Evolutionary conservation across 805 yeast genomes (phyloP).

Genomic region (Isabelozyma heimii): DNA sequence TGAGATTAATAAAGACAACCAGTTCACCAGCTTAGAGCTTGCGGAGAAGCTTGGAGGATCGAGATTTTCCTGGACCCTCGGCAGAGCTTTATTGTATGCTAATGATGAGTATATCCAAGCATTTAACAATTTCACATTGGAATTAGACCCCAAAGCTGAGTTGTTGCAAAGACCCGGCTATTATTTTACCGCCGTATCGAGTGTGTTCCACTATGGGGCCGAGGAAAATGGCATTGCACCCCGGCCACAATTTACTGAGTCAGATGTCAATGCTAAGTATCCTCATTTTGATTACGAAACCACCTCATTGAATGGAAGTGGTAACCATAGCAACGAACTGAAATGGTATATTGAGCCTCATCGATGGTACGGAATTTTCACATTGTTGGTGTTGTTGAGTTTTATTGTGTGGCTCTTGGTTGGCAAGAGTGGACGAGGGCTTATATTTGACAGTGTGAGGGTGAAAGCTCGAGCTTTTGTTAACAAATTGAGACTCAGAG

Average conservation of each 20-base stretch:
- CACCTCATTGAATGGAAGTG: conserved; percentile 14
- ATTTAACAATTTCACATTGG: conserved; percentile 28
- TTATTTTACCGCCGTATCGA: conserved; percentile 46
- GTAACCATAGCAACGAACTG: conserved; percentile 25
- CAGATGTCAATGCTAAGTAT: conserved; percentile 12
- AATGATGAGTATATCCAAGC: conserved; percentile 50
- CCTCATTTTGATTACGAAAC: conserved; percentile 30
- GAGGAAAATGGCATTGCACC: conserved; percentile 39
- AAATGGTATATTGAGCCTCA: conserved; percentile 45
- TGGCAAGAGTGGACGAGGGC: conserved; percentile 23
- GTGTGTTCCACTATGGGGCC: conserved; percentile 50
- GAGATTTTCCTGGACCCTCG: conserved; percentile 55
- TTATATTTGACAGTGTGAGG: conserved; percentile 7
- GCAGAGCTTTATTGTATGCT: conserved; percentile 62
- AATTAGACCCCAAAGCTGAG: conserved; percentile 11
- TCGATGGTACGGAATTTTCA: conserved; percentile 36
- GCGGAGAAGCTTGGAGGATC: conserved; percentile 42
- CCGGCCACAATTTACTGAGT: conserved; percentile 42
- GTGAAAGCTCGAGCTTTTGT: neutral
- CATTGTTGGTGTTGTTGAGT: conserved; percentile 22
- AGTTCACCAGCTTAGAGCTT: conserved; percentile 39
- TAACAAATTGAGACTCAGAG: neutral
- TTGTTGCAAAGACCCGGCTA: conserved; percentile 41
- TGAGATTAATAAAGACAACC: conserved; percentile 15
- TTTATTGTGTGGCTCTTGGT: conserved; percentile 30